Evolutionary conservation across 1,284 basidiomycete genomes (phyloP).

Genomic region (Cystobasidium sp.): DNA sequence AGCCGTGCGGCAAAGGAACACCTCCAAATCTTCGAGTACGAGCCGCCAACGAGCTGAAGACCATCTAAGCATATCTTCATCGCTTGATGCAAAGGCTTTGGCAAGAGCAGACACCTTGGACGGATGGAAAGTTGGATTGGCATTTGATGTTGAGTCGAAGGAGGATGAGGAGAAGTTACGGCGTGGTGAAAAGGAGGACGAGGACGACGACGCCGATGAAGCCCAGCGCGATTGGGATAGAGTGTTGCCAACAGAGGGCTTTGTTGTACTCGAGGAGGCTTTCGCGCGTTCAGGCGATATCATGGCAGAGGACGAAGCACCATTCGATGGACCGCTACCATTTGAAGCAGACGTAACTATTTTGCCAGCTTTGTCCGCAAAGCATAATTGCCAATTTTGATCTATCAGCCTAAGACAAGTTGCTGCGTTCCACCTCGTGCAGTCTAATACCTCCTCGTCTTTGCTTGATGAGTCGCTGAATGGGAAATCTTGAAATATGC

Average conservation of each 20-base stretch:
- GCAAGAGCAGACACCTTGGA: constrained; percentile 28
- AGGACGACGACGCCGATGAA: not conserved
- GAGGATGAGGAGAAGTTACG: constrained; percentile 1
- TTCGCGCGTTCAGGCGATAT: not conserved
- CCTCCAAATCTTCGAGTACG: constrained; percentile 34
- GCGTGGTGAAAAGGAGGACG: constrained; percentile 5
- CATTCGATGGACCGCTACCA: not conserved
- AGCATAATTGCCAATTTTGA: constrained; percentile 32
- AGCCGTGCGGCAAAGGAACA: constrained; percentile 21
- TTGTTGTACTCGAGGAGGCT: not conserved
- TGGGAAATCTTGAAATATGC: constrained; percentile 17
- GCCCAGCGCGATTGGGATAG: constrained; percentile 32
- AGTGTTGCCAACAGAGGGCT: not conserved
- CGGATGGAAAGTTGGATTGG: constrained; percentile 12
- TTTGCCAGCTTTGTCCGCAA: constrained; percentile 20
- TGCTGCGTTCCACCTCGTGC: constrained; percentile 26
- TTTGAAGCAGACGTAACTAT: not conserved
- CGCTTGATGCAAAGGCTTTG: constrained; percentile 1
- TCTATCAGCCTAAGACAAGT: constrained; percentile 27
- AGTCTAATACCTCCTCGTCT: constrained; percentile 20
- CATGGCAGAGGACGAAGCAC: not conserved
- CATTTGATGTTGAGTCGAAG: not conserved
- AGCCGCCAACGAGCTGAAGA: constrained; percentile 30
- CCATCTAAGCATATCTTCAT: constrained; percentile 15
- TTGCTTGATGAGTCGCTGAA: not conserved